Percentiles rank a stretch among this genome's conserved stretches.
Evolutionary conservation across 371 early-diverging fungal species (phyloP).

Genomic region (Lichtheimia hyalospora): DNA sequence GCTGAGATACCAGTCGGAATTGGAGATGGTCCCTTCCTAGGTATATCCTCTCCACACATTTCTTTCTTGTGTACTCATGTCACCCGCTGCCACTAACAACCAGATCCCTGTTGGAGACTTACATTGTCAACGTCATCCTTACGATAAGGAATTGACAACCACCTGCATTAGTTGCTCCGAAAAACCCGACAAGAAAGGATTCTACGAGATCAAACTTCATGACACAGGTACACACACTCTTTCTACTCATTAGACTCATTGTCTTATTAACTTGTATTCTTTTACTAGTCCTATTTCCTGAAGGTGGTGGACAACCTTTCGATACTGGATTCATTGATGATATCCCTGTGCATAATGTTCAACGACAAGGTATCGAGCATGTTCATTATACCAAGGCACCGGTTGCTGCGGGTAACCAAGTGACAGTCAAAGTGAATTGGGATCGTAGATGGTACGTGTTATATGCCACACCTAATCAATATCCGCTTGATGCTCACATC

Average conservation of each 20-base stretch:
- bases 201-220: slow-evolving; percentile 36
- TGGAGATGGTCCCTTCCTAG: no score
- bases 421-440: slow-evolving; percentile 66
- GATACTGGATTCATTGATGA: slow-evolving; percentile 68
- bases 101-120: slow-evolving; percentile 44
- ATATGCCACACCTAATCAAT: background rate
- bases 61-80: background rate
- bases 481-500: background rate
- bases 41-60: no score
- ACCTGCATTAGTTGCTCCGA: slow-evolving; percentile 37
- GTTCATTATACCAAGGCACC: slow-evolving; percentile 63
- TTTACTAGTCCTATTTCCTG: slow-evolving; percentile 64
- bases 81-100: slow-evolving; percentile 1
- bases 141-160: slow-evolving; percentile 26
- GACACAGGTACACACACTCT: slow-evolving; percentile 31
- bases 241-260: no score
- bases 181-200: slow-evolving; percentile 41
- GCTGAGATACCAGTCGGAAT: no score
- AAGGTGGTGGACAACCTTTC: slow-evolving; percentile 74
- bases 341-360: slow-evolving; percentile 56
- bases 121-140: slow-evolving; percentile 39
- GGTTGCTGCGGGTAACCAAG: slow-evolving; percentile 49
- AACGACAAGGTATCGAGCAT: slow-evolving; percentile 60
- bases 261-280: no score
- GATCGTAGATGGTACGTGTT: slow-evolving; percentile 50